Evolutionary conservation across 192 early-diverging fungal species (phyloP), one percentile per base, ranked within the genome.

Genomic region (Mortierella antarctica): DNA sequence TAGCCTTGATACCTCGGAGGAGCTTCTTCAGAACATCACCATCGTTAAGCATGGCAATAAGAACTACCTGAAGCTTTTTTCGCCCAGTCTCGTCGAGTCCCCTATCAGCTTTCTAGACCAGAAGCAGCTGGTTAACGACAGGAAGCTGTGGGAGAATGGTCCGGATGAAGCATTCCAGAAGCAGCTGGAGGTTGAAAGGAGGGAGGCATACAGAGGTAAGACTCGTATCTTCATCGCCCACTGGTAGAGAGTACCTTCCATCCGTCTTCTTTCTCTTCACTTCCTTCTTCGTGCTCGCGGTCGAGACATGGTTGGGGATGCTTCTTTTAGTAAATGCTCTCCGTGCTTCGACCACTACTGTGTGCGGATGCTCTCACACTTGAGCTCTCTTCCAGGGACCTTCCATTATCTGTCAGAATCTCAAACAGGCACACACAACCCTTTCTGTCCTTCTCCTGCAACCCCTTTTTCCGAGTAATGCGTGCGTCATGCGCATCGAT

Each of bases 161-260:
- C 77, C 77, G 17, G 64, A 80, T 23, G 70, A 67, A 55, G 77
- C 77, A 7, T 80, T 80, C 48, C 70, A 80, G 59, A 71, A 80
- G 48, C 77, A 80, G 48, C 65, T 80, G 11, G 70, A 80, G 21
- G 21, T 60, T 6, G 77, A 80, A 48, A 71, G 52, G 31, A 58
- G 70, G n/a, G 70, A 72, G 31, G 70, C 70, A 5, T 68, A 63
- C 51, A 58, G 59, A 80, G 77, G 77, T 80, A 80, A 71, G 20
- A 20, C 45, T 7, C 44, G 2, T 11, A 54, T 13, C 7, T 10
- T 40, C 6, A 14, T 5, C 6, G 6, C 1, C 2, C 8, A 50
- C 18, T 20, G 4, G 31, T 31, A 56, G 42, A 20, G 42, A 66
- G 21, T 8, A 8, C 42, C 52, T 51, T 39, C 41, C 65, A 2